These are phyloP conservation scores for Oryza australiensis DNA, from an alignment of 176 grass and related monocot genomes.

Conservation along the genomic window DNA sequence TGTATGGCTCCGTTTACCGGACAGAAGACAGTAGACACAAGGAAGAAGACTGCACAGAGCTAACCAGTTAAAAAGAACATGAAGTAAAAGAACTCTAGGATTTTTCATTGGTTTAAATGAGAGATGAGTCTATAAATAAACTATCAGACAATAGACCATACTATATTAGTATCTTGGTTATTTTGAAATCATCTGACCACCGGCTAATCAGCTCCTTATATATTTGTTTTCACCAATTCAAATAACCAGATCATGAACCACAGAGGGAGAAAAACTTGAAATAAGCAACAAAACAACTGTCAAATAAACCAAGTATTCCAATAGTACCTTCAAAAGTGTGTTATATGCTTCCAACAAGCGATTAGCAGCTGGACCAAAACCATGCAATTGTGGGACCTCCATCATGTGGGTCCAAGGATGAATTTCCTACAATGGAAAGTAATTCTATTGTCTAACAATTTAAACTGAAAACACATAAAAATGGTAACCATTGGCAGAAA, in stretches of 20 bases:
- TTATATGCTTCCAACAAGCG: slow-evolving; percentile 95
- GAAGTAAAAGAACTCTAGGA: not conserved
- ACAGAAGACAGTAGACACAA: not conserved
- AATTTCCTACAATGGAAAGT: slow-evolving; percentile 68
- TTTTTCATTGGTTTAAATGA: not conserved
- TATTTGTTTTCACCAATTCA: slow-evolving; percentile 1
- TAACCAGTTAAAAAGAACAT: slow-evolving; percentile 6
- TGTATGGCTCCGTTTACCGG: not conserved
- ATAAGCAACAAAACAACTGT: not conserved
- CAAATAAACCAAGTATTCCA: not conserved
- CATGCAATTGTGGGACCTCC: slow-evolving; percentile 98
- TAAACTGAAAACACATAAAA: not conserved
- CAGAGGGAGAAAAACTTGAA: not conserved
- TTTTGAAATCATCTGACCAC: not conserved
- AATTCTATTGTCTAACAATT: slow-evolving; percentile 13
- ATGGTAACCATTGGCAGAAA: not conserved
- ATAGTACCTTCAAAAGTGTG: slow-evolving; percentile 84
- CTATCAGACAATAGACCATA: not conserved
- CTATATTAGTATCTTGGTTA: not conserved
- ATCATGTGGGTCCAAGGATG: slow-evolving; percentile 99
- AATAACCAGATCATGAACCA: not conserved
- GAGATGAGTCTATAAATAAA: slow-evolving; percentile 3
- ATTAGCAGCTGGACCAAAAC: slow-evolving; percentile 96
- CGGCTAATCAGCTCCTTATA: not conserved
- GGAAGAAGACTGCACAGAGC: not conserved